These are phyloP conservation scores for Aspergillus sp. DNA, from an alignment of 2,329 filamentous ascomycete genomes.

Conservation along the genomic window DNA sequence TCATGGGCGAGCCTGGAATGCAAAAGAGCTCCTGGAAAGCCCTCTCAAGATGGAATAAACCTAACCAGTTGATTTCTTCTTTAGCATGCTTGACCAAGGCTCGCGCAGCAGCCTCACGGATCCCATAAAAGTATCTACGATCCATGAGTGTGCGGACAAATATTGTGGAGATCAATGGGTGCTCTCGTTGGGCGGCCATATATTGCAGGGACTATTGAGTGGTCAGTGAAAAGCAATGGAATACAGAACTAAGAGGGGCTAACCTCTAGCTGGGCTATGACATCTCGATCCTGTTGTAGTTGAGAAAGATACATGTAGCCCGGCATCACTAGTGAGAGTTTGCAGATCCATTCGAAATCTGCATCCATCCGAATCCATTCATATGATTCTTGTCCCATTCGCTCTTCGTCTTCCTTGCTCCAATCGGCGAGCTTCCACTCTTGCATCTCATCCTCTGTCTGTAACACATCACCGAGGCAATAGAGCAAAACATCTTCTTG, in stretches of 20 bases:
- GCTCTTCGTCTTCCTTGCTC: slow-evolving; percentile 79
- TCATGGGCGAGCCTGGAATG: slow-evolving; percentile 70
- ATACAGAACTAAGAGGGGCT: slow-evolving; percentile 9
- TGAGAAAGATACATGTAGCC: slow-evolving; percentile 98
- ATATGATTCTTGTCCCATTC: slow-evolving; percentile 94
- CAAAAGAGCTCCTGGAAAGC: slow-evolving; percentile 88
- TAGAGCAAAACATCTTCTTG: slow-evolving; percentile 83
- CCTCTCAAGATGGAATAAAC: slow-evolving; percentile 76
- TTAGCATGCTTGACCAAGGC: slow-evolving; percentile 73
- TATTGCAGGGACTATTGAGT: slow-evolving; percentile 63
- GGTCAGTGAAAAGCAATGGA: slow-evolving; percentile 3
- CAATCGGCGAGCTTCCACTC: slow-evolving; percentile 87
- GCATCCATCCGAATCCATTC: slow-evolving; percentile 98
- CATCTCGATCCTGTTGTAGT: slow-evolving; percentile 92
- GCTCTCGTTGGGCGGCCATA: slow-evolving; percentile 61
- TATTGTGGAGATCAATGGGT: slow-evolving; percentile 82
- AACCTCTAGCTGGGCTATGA: slow-evolving; percentile 73
- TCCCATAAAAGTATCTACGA: slow-evolving; percentile 85
- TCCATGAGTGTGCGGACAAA: slow-evolving; percentile 87
- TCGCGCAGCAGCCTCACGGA: slow-evolving; percentile 78
- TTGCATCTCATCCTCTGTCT: slow-evolving; percentile 71
- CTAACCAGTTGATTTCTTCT: slow-evolving; percentile 67
- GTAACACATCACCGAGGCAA: slow-evolving; percentile 85
- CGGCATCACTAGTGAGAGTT: slow-evolving; percentile 75
- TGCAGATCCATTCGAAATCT: slow-evolving; percentile 96